These are phyloP conservation scores for Balamuthia mandrillaris DNA, from an alignment of 208 protist genomes.

Conservation along the genomic window DNA sequence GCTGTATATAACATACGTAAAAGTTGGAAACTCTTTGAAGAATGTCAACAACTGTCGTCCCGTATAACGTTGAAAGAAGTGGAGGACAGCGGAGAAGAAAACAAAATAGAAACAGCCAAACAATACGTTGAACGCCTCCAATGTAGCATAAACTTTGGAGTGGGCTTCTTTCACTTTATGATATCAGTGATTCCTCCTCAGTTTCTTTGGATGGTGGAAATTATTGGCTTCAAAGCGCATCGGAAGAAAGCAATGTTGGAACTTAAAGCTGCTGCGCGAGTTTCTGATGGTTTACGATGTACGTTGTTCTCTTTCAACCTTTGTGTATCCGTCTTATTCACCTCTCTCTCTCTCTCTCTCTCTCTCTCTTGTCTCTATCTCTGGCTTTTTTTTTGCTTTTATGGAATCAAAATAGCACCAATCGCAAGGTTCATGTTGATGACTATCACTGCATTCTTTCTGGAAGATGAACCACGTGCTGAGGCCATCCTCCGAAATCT, in stretches of 20 bases:
- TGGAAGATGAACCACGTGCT: neutral
- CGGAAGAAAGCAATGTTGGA: neutral
- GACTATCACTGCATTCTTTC: neutral
- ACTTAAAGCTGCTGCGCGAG: neutral
- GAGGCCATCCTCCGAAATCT: neutral
- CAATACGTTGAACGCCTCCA: neutral
- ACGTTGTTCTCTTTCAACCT: neutral
- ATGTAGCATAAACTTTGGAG: neutral
- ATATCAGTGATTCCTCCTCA: slow-evolving; percentile 14
- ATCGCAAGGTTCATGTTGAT: neutral
- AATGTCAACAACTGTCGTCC: neutral
- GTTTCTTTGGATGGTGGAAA: slow-evolving; percentile 9
- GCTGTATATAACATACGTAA: neutral
- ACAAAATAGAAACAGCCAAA: no score
- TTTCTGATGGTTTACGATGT: neutral
- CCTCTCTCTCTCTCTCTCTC: neutral
- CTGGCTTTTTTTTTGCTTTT: neutral
- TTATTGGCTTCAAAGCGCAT: neutral
- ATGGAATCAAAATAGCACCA: neutral
- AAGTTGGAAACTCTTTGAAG: slow-evolving; percentile 13
- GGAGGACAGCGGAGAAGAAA: no score
- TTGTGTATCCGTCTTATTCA: neutral
- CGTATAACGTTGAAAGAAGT: no score
- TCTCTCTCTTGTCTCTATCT: no score
- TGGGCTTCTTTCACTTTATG: slow-evolving; percentile 26